These are phyloP conservation scores for Colletotrichum lini DNA, from an alignment of 2,329 filamentous ascomycete genomes.

Conservation along the genomic window DNA sequence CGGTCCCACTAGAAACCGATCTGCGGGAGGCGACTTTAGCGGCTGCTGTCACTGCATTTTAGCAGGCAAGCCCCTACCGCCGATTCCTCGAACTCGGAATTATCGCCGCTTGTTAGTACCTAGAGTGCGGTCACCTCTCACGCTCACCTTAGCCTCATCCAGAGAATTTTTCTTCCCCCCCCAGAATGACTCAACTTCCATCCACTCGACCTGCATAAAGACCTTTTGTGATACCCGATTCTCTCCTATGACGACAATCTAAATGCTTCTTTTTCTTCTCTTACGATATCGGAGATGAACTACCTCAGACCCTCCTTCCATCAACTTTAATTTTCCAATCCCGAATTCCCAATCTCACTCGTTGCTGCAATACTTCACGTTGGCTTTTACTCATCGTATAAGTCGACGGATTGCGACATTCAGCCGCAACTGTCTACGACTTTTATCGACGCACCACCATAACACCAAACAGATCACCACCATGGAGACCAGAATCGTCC, in stretches of 20 bases:
- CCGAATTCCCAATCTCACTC: background rate
- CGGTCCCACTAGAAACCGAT: slow-evolving; percentile 25
- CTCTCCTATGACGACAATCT: slow-evolving; percentile 21
- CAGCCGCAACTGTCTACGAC: background rate
- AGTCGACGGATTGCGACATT: slow-evolving; percentile 32
- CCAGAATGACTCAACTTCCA: slow-evolving; percentile 38
- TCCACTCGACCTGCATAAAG: slow-evolving; percentile 26
- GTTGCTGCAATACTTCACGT: slow-evolving; percentile 6
- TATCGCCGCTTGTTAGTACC: slow-evolving; percentile 18
- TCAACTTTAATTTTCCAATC: slow-evolving; percentile 9
- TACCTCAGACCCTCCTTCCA: slow-evolving; percentile 31
- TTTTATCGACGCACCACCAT: background rate
- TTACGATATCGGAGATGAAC: slow-evolving; percentile 18
- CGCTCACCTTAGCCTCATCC: slow-evolving; percentile 29
- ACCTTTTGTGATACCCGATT: slow-evolving; percentile 38
- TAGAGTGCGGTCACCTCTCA: slow-evolving; percentile 4
- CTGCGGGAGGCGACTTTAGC: slow-evolving; percentile 10
- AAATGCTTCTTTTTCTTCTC: slow-evolving; percentile 1
- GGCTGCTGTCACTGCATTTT: slow-evolving; percentile 10
- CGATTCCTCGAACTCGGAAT: slow-evolving; percentile 15
- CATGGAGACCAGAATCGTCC: slow-evolving; percentile 60
- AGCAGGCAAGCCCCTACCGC: slow-evolving; percentile 25
- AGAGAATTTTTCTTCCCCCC: slow-evolving; percentile 26
- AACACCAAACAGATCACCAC: slow-evolving; percentile 20
- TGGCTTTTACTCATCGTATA: slow-evolving; percentile 37